Percentiles rank a stretch among this genome's conserved stretches.
Conservation (phyloP, 2,329 filamentous ascomycete genomes). For the Pseudogymnoascus sp. region DNA sequence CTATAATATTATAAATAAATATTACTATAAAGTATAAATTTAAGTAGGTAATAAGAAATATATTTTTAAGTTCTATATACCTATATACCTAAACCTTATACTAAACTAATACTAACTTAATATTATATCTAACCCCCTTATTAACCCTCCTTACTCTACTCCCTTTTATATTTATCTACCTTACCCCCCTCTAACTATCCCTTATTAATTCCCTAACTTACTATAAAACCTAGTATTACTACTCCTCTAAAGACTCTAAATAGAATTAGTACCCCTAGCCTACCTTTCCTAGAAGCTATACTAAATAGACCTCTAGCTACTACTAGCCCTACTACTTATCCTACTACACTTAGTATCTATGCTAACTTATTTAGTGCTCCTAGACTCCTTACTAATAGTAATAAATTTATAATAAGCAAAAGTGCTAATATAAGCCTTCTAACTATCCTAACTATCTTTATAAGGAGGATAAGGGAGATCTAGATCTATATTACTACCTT, state of each 20-base stretch:
- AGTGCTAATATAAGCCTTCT: conserved; percentile 84
- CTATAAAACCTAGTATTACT: conserved; percentile 68
- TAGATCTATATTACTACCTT: conserved; percentile 70
- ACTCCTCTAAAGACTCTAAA: conserved; percentile 73
- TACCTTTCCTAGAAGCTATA: conserved; percentile 69
- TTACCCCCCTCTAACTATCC: conserved; percentile 45
- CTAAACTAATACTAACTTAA: no score
- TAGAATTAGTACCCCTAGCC: conserved; percentile 62
- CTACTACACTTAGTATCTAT: conserved; percentile 85
- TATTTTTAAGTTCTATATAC: no score
- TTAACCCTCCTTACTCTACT: background rate
- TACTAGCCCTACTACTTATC: conserved; percentile 81
- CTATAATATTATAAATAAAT: no score
- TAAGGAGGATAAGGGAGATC: conserved; percentile 67
- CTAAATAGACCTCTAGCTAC: conserved; percentile 82
- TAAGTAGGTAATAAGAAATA: no score
- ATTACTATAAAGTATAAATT: no score
- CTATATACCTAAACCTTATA: no score
- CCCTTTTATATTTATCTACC: conserved; percentile 18
- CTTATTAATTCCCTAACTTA: conserved; percentile 70
- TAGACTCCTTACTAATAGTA: conserved; percentile 74
- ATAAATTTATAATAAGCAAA: conserved; percentile 86
- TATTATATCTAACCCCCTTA: no score
- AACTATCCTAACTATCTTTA: conserved; percentile 87
- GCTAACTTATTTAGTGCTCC: conserved; percentile 90